Percentiles rank a stretch among this genome's conserved stretches.
Conservation (phyloP, 441 rosid genomes). For the Biscutella laevigata region DNA sequence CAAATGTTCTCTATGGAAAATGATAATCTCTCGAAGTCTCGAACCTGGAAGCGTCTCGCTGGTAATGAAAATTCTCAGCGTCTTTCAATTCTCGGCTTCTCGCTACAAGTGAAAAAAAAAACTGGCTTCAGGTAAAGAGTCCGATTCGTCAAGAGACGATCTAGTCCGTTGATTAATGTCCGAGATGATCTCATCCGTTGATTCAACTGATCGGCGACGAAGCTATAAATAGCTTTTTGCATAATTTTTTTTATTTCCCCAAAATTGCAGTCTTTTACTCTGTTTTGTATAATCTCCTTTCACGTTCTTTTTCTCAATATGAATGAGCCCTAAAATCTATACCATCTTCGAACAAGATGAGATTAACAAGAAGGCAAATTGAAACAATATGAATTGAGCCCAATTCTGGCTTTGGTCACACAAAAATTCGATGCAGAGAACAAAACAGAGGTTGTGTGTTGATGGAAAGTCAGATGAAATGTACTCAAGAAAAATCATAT, state of each 20-base stretch:
- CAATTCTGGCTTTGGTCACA: too few species aligned
- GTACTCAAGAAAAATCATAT: neutral
- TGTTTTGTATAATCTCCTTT: neutral
- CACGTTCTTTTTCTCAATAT: neutral
- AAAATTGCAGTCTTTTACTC: too few species aligned
- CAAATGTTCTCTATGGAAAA: slow-evolving; percentile 2
- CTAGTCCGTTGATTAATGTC: slow-evolving; percentile 3
- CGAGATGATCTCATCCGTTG: slow-evolving; percentile 12
- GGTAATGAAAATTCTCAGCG: slow-evolving; percentile 4
- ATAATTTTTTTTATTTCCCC: neutral
- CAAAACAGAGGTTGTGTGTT: too few species aligned
- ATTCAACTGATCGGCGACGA: slow-evolving; percentile 6
- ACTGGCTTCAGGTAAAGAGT: slow-evolving; percentile 3
- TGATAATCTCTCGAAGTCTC: neutral
- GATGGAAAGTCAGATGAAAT: too few species aligned
- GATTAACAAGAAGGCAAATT: too few species aligned
- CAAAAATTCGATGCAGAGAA: too few species aligned
- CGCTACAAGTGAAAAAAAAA: neutral
- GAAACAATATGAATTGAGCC: too few species aligned
- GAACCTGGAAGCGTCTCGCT: slow-evolving; percentile 3
- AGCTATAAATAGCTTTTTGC: neutral
- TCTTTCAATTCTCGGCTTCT: slow-evolving; percentile 2
- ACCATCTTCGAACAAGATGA: too few species aligned
- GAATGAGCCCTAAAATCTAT: too few species aligned
- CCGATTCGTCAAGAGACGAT: slow-evolving; percentile 10